Evolutionary conservation across 805 yeast genomes (phyloP).

Genomic region (Kuraishia piskuri): DNA sequence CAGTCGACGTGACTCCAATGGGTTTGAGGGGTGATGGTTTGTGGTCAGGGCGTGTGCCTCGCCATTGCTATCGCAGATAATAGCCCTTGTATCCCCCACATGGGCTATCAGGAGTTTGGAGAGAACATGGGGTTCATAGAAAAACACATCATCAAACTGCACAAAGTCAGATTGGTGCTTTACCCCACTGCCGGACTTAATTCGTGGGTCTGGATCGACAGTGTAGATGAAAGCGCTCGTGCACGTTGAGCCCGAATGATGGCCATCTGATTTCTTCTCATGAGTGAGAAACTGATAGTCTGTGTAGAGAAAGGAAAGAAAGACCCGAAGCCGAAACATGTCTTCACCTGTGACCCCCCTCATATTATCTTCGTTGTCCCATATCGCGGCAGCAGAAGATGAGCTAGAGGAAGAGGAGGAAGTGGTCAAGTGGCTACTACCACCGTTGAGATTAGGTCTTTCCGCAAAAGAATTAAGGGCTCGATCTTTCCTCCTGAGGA

Average conservation of each 20-base stretch:
- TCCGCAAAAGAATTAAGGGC: neutral
- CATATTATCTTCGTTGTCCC: conserved; percentile 1
- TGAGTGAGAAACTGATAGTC: conserved; percentile 49
- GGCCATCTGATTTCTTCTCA: conserved; percentile 16
- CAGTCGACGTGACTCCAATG: conserved; percentile 66
- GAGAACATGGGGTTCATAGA: conserved; percentile 58
- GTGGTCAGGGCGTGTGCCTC: conserved; percentile 70
- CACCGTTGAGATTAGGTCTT: neutral
- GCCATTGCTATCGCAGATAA: conserved; percentile 77
- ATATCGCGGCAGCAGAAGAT: neutral
- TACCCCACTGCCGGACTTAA: neutral
- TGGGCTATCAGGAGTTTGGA: conserved; percentile 75
- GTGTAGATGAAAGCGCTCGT: conserved; percentile 23
- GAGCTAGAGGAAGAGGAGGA: no score
- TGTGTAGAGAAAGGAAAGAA: conserved; percentile 54
- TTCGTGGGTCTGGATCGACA: conserved; percentile 19
- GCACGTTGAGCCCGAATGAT: conserved; percentile 27
- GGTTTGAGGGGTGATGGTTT: conserved; percentile 82
- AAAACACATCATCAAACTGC: conserved; percentile 26
- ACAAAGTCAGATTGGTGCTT: conserved; percentile 1
- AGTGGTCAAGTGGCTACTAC: no score
- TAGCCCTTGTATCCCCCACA: conserved; percentile 86
- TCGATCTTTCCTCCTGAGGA: neutral
- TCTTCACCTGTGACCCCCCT: conserved; percentile 26
- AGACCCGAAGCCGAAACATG: conserved; percentile 53